Evolutionary conservation across 345 rosid genomes (phyloP), one percentile per base, ranked within the genome.

Genomic region (Eucalyptus cloeziana): DNA sequence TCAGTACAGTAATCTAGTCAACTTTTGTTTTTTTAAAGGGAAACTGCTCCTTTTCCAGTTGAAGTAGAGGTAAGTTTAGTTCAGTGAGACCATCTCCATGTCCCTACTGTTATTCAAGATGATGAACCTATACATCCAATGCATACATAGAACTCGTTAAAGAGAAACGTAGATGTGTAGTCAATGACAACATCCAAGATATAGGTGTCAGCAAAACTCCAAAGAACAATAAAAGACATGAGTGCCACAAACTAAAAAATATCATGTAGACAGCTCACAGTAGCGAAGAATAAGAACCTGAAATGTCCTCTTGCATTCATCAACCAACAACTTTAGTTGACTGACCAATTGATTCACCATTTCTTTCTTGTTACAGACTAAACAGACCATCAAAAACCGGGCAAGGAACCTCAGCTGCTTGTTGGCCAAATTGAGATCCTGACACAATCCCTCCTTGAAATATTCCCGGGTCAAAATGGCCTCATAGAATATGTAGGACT

Each of bases 361-460:
- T 89, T 96, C 99, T 60, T 96, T 93, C 30, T 96, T 96, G 92
- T 95, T 96, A 60, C 93, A 90, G 88, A 97, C 97, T 93, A 97
- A 94, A 93, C 98, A 96, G 19, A 97, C 98, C 98, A 94, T 96
- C 89, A 97, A 90, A 94, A 96, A 97, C 93, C 99, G 94, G 1
- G 99, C 98, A 56, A 96, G 95, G 92, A 97, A 95, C 89, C 99
- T 93, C 92, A 97, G 91, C 90, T 97, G 99, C 86, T 97, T 97
- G 94, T 96, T 97, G 8, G 98, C 98, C 88, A 96, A 94, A 92
- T 94, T 95, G 86, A 94, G 92, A 90, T 96, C 96, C 93, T 97
- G 98, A 92, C 90, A 92, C 92, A 94, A 86, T 27, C 99, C 99
- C 27, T 97, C 98, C 94, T 92, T 96, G 92, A 97, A 97, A 86